Evolutionary conservation across 176 grass and related monocot genomes (phyloP), one percentile per base, ranked within the genome.

Genomic region (Dendrocalamus sinicus): DNA sequence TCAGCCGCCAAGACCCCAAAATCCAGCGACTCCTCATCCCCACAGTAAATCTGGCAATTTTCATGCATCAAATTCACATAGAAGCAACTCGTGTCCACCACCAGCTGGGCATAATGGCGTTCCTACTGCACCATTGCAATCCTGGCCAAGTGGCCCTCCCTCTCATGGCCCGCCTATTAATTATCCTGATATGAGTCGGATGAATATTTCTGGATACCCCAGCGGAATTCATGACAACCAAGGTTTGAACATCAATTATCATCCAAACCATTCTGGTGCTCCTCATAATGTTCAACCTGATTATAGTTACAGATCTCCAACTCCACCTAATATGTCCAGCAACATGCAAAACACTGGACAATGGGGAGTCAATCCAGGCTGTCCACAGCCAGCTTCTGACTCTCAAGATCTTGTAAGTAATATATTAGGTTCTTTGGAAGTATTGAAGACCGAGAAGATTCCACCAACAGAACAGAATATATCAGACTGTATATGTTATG

Each of bases 401-500:
- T 53, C 90, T 85, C 83, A 96, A n/a, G 75, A 48, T 81, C 83
- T 87, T 61, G 73, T 88, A 69, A 87, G 60, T 65, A 73, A 71
- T 80, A 86, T 99, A 70, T 79, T 92, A 72, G 53, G 15, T 81
- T 89, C 97, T 75, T 94, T 99, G 79, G 67, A 89, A 48, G 85
- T 99, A 50, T 67, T 99, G 76, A 99, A 87, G 84, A 79, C 62
- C 9, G 93, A 99, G 45, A 96, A 94, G 81, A 87, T 99, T 75
- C 83, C 92, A 30, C 92, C 97, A 69, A 99, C 88, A 67, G 92
- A 96, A 91, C 83, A 86, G 51, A 69, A 96, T 91, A 94, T 99
- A 86, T 75, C 88, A 84, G 93, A 99, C 80, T 99, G 94, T 72
- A 90, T 99, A 76, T 44, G 39, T 7, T 93, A 92, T 57, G 86